phyloP scores from a whole-genome alignment of 306 rosid genomes.

The Quercus agrifolia region DNA sequence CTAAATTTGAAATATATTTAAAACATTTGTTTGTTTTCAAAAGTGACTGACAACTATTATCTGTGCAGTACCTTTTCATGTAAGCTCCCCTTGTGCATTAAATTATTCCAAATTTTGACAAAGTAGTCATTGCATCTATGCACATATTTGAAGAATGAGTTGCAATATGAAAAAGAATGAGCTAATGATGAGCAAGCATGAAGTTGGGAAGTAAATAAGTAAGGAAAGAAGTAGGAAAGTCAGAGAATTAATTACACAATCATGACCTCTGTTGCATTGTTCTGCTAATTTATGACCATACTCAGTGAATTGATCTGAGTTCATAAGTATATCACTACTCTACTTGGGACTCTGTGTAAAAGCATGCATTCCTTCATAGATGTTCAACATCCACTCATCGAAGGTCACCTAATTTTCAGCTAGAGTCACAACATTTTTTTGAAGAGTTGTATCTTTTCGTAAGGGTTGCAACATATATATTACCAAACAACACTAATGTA shows the following conservation, averaged over 20 bases:
- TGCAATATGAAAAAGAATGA: background rate
- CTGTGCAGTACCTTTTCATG: slow-evolving; percentile 78
- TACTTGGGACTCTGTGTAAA: background rate
- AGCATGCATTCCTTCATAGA: background rate
- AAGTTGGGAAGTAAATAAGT: slow-evolving; percentile 3
- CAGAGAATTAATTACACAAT: background rate
- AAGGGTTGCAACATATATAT: too few species aligned
- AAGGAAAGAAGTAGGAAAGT: background rate
- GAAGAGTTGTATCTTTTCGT: too few species aligned
- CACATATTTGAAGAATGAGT: slow-evolving; percentile 12
- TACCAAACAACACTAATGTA: too few species aligned
- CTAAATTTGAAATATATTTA: background rate
- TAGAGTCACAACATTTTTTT: too few species aligned
- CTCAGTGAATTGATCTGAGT: background rate
- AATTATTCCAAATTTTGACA: background rate
- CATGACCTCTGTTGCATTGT: background rate
- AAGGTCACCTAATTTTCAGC: too few species aligned
- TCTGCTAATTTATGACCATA: background rate
- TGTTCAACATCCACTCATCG: too few species aligned
- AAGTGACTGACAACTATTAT: slow-evolving; percentile 17
- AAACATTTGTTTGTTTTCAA: background rate
- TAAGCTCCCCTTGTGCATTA: slow-evolving; percentile 58
- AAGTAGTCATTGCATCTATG: background rate
- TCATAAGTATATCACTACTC: background rate
- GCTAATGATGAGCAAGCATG: background rate